Conservation (phyloP, 352 stramenopile genomes). For the Pseudoperonospora humuli region DNA sequence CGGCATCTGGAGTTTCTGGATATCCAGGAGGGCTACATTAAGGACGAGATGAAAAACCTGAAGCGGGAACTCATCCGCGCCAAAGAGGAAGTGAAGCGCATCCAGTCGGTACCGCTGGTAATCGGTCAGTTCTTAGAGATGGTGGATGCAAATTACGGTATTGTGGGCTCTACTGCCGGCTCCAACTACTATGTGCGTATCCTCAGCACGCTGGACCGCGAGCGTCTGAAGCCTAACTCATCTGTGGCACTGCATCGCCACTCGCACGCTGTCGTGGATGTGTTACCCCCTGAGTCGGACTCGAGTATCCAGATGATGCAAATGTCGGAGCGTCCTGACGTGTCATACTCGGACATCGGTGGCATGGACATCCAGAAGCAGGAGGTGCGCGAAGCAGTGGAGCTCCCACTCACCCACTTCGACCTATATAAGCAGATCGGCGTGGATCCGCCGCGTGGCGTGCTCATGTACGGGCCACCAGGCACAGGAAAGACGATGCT, state of each 20-base stretch:
- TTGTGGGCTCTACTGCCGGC: constrained; percentile 95
- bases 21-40: constrained; percentile 98
- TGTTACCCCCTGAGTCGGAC: constrained; percentile 98
- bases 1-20: constrained; percentile 78
- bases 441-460: constrained; percentile 97
- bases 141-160: constrained; percentile 99
- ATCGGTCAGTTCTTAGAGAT: constrained; percentile 99
- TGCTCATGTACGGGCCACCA: constrained; percentile 96
- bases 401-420: constrained; percentile 98
- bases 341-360: constrained; percentile 95
- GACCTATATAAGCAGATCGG: constrained; percentile 99
- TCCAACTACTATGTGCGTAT: constrained; percentile 99
- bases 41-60: constrained; percentile 99
- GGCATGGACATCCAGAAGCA: constrained; percentile 99
- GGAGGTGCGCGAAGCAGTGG: constrained; percentile 97
- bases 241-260: constrained; percentile 97
- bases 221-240: constrained; percentile 98
- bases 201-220: constrained; percentile 96
- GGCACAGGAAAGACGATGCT: constrained; percentile 99
- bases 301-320: constrained; percentile 98
- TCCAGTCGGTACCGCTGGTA: constrained; percentile 98
- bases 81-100: constrained; percentile 99
- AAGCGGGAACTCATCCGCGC: constrained; percentile 98
- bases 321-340: constrained; percentile 98
- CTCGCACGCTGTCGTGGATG: constrained; percentile 97